Evolutionary conservation across 2,329 filamentous ascomycete genomes (phyloP), one percentile per base, ranked within the genome.

Genomic region (Aureobasidium pullulans): DNA sequence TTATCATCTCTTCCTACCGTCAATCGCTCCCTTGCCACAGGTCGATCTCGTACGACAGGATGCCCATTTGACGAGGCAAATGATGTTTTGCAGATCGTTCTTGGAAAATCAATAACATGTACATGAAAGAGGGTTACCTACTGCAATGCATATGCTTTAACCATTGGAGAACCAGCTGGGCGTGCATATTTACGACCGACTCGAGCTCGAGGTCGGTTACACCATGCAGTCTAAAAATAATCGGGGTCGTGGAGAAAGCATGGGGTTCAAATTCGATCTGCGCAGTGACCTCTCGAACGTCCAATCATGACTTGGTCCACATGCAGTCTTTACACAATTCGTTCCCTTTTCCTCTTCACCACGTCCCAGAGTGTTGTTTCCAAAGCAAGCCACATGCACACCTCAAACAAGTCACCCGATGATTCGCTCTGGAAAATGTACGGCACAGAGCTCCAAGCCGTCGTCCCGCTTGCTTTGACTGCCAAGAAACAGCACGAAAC

Each of bases 321-420:
- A 37, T 29, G 48, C 48, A 39, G 19, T 52, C 36, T 40, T 52
- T 15, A 15, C 34, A 40, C 37, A 28, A 39, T 16, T 16, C 15
- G 11, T 44, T 46, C 8, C 40, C 23, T 40, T 16, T 44, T 28
- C 32, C 10, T 37, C 52, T 29, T 36, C 6, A 46, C 32, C 31
- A 32, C 10, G 31, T 36, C 52, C 31, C 54, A 57, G 34, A 32
- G 34, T 23, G 15, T 29, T 40, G 43, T 40, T 47, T 48, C 43
- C 43, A 39, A 57, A 46, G 43, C 43, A 57, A 57, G 54, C 54
- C 54, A 48, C 54, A 47, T 57, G 54, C 54, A 57, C 6, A 57
- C 43, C 19, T 46, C 40, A 57, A 57, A 46, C 52, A 11, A 28
- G 10, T 29, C 52, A 37, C 16, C 31, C 29, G 16, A 31, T 28